Evolutionary conservation across 2,329 filamentous ascomycete genomes (phyloP), one percentile per base, ranked within the genome.

Genomic region (Colletotrichum euphorbiae): DNA sequence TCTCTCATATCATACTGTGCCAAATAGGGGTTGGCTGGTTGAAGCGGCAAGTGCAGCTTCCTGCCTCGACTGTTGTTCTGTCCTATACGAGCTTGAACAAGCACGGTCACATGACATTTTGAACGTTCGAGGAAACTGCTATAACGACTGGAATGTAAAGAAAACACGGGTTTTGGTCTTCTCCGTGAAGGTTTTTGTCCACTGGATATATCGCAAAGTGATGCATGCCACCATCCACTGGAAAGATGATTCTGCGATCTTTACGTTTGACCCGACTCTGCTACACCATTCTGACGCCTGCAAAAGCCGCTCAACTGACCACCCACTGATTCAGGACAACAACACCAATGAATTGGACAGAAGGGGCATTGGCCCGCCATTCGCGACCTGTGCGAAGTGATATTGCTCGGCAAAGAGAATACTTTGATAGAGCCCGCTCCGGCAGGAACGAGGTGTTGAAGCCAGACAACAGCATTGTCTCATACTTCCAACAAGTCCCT

Each of bases 311-410:
- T n/a, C 24, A 19, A 43, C 15, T 21, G 21, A 6, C 1, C 24
- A 48, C 7, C 40, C 6, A 8, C 11, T 33, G 33, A 24, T 19
- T 13, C 38, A 33, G 33, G 33, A 19, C 13, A 36, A 4, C 17
- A 15, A 5, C 15, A 38, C 55, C n/a, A 17, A 83, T 83, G 81
- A 83, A 83, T 70, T 81, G 81, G 80, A 82, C 77, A 2, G 78
- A 79, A 69, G 78, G 79, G 9, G 69, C 74, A 38, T 76, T 80
- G 21, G 74, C 79, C 48, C 79, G 80, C 8, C 76, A 81, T 66
- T 75, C 77, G 28, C 75, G 75, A 40, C 75, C 13, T 78, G 72
- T 28, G 73, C 77, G 77, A 19, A 69, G 74, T 31, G 77, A 81
- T 43, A 65, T 71, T 17, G 73, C 75, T 19, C 77, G 76, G 15